These are phyloP conservation scores for Lyophyllum atratum DNA, from an alignment of 768 basidiomycete species.

Conservation along the genomic window DNA sequence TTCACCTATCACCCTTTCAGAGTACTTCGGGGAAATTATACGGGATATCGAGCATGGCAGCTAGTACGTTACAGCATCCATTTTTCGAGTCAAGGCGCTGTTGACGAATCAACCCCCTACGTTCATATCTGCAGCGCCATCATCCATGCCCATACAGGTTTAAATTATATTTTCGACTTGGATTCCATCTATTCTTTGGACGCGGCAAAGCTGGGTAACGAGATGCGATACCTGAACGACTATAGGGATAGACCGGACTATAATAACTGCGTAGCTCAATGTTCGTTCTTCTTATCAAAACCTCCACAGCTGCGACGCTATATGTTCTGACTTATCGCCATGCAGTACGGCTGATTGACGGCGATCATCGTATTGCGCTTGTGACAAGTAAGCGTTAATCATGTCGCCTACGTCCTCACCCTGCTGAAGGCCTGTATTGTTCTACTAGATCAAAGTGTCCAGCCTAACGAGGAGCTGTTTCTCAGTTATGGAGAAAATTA, in stretches of 20 bases:
- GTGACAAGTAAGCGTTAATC: conserved; percentile 14
- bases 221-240: conserved; percentile 26
- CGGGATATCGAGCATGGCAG: background rate
- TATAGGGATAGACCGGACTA: conserved; percentile 4
- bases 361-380: conserved; percentile 22
- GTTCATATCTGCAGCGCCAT: conserved; percentile 1
- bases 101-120: background rate
- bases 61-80: conserved; percentile 1
- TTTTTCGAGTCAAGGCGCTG: background rate
- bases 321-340: background rate
- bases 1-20: conserved; percentile 22
- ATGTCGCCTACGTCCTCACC: too few relatives aligned
- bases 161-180: conserved; percentile 14
- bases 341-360: conserved; percentile 18
- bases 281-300: conserved; percentile 6
- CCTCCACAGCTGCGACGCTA: background rate
- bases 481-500: conserved; percentile 24
- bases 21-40: conserved; percentile 41
- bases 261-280: conserved; percentile 18
- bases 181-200: conserved; percentile 7
- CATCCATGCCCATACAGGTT: conserved; percentile 7
- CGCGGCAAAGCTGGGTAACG: conserved; percentile 24
- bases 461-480: conserved; percentile 17
- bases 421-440: too few relatives aligned
- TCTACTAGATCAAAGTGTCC: conserved; percentile 15